phyloP scores from a whole-genome alignment of 2,329 filamentous ascomycete genomes.

The Pyricularia sp. region DNA sequence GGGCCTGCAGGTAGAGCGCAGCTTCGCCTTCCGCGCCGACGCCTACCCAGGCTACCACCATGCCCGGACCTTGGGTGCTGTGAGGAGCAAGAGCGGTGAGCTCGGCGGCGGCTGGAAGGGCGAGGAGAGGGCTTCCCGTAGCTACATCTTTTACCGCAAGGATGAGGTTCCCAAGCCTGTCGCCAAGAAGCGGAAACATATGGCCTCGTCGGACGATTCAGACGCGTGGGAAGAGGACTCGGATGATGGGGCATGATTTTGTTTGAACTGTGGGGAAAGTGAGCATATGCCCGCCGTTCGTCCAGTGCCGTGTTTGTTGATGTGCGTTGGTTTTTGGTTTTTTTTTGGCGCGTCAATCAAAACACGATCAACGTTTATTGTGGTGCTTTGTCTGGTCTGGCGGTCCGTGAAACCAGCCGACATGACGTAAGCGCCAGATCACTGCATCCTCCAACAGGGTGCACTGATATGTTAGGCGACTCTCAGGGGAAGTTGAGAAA shows the following conservation, averaged over 20 bases:
- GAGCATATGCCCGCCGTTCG: background rate
- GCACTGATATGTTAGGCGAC: background rate
- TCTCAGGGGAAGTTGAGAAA: background rate
- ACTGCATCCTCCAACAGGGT: background rate
- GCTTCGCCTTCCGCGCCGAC: slow-evolving; percentile 57
- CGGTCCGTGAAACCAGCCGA: background rate
- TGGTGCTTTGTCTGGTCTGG: background rate
- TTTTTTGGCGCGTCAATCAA: background rate
- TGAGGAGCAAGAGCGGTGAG: slow-evolving; percentile 36
- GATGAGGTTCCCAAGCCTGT: slow-evolving; percentile 30
- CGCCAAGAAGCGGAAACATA: slow-evolving; percentile 10
- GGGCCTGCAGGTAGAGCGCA: slow-evolving; percentile 59
- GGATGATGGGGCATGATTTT: background rate
- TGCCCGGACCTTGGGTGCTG: slow-evolving; percentile 61
- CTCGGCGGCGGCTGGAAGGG: slow-evolving; percentile 35
- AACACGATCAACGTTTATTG: background rate
- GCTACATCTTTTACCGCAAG: slow-evolving; percentile 53
- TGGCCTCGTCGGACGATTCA: background rate
- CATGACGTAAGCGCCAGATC: background rate
- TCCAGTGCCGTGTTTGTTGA: no score
- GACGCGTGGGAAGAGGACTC: background rate
- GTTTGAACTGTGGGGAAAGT: background rate
- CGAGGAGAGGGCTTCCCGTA: slow-evolving; percentile 43
- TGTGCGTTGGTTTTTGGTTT: background rate
- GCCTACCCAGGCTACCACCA: slow-evolving; percentile 69